Conservation (phyloP, 495 filamentous ascomycete genomes). For the Lineolata rhizophorae region DNA sequence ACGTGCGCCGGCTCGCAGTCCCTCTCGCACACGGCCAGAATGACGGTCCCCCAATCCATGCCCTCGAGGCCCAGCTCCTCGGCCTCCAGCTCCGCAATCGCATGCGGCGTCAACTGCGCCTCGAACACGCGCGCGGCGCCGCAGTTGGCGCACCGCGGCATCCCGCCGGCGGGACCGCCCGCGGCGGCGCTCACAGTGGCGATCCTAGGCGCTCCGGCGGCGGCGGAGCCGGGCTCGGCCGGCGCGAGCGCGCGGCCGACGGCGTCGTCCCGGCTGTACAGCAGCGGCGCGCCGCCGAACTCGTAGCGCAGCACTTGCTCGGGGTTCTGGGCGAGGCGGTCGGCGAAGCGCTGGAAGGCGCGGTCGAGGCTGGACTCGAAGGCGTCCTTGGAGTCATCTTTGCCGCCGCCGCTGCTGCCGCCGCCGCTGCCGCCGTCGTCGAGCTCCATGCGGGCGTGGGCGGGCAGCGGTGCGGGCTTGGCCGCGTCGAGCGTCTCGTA, state of each 20-base stretch:
- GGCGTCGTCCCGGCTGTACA: conserved; percentile 56
- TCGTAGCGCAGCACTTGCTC: conserved; percentile 91
- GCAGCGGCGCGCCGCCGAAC: conserved; percentile 53
- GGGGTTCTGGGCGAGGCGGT: conserved; percentile 71
- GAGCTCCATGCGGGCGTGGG: conserved; percentile 27
- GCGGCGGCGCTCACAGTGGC: conserved; percentile 10
- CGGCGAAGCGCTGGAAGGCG: conserved; percentile 80
- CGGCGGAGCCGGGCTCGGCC: background rate
- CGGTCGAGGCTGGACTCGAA: conserved; percentile 73
- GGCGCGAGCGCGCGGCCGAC: conserved; percentile 39
- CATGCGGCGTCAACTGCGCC: conserved; percentile 73
- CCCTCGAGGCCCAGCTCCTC: conserved; percentile 61
- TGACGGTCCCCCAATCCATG: conserved; percentile 97
- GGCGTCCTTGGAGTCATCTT: conserved; percentile 55
- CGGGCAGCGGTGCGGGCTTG: conserved; percentile 19
- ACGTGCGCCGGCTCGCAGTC: conserved; percentile 38
- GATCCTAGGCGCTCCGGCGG: too few species aligned
- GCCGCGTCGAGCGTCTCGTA: conserved; percentile 57
- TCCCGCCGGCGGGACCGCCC: conserved; percentile 12
- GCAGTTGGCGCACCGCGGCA: conserved; percentile 63
- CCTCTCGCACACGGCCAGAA: conserved; percentile 59
- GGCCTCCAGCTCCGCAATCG: conserved; percentile 71
- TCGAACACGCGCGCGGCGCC: conserved; percentile 63
- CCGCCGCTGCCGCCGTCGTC: conserved; percentile 30
- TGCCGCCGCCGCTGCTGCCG: conserved; percentile 21